Evolutionary conservation across 345 rosid species (phyloP).

Genomic region (Euclidium syriacum): DNA sequence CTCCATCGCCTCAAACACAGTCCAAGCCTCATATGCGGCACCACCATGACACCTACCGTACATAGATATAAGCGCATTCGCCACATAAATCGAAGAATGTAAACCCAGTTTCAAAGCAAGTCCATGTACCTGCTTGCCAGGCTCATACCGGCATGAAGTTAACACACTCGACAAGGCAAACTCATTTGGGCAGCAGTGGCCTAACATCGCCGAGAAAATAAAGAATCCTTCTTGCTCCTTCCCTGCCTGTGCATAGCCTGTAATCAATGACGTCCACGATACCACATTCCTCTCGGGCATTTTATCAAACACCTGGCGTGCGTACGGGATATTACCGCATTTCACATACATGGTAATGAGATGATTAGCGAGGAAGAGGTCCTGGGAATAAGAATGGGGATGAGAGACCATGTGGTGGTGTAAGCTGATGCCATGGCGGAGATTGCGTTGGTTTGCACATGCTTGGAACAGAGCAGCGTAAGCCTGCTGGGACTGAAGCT

Average conservation of each 20-base stretch:
- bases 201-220: slow-evolving; percentile 56
- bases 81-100: slow-evolving; percentile 47
- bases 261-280: slow-evolving; percentile 73
- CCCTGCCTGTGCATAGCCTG: slow-evolving; percentile 65
- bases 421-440: slow-evolving; percentile 44
- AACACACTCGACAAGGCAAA: slow-evolving; percentile 65
- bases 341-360: slow-evolving; percentile 55
- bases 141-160: slow-evolving; percentile 40
- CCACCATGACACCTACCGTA: slow-evolving; percentile 39
- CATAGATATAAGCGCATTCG: slow-evolving; percentile 70
- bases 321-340: slow-evolving; percentile 49
- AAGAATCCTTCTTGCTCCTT: slow-evolving; percentile 35
- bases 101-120: slow-evolving; percentile 59
- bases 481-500: slow-evolving; percentile 36
- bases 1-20: slow-evolving; percentile 48
- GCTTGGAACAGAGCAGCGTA: slow-evolving; percentile 61
- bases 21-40: slow-evolving; percentile 49
- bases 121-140: slow-evolving; percentile 66
- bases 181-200: slow-evolving; percentile 57
- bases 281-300: slow-evolving; percentile 69
- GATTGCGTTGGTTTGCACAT: slow-evolving; percentile 53
- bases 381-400: background rate
- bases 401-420: slow-evolving; percentile 53
- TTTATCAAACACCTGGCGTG: slow-evolving; percentile 54
- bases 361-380: slow-evolving; percentile 53